These are phyloP conservation scores for Fraxinus quadrangulata DNA, from an alignment of 257 asterid genomes.

Conservation along the genomic window DNA sequence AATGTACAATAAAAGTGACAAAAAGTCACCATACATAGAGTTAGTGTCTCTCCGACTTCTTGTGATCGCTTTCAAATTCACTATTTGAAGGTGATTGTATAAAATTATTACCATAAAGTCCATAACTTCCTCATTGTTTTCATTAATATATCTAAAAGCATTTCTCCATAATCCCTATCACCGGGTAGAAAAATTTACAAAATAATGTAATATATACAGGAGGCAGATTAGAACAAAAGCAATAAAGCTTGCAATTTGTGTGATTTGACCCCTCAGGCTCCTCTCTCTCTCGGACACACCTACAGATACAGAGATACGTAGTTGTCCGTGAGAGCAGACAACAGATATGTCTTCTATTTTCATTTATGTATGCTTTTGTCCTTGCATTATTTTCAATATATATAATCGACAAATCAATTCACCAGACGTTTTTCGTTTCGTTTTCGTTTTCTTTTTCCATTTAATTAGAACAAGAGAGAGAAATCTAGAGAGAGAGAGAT, in stretches of 20 bases:
- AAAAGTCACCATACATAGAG: too few species aligned
- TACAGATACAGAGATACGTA: slow-evolving; percentile 64
- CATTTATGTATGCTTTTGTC: slow-evolving; percentile 50
- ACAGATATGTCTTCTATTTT: slow-evolving; percentile 44
- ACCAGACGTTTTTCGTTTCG: not conserved
- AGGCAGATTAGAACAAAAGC: slow-evolving; percentile 3
- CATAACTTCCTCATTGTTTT: too few species aligned
- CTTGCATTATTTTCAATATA: slow-evolving; percentile 12
- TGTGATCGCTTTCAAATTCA: too few species aligned
- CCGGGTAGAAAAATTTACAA: too few species aligned
- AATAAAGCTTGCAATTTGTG: slow-evolving; percentile 17
- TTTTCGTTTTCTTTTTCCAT: not conserved
- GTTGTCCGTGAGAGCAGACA: slow-evolving; percentile 54
- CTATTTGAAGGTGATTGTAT: too few species aligned
- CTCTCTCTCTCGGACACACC: slow-evolving; percentile 38
- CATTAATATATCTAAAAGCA: too few species aligned
- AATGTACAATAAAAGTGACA: too few species aligned
- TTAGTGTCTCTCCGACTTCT: too few species aligned
- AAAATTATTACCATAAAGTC: too few species aligned
- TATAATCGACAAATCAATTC: too few species aligned
- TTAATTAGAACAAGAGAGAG: not conserved
- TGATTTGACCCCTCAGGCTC: slow-evolving; percentile 71
- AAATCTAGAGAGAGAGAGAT: not conserved
- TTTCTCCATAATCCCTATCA: too few species aligned
- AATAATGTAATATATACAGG: too few species aligned